Evolutionary conservation across 257 asterid species (phyloP).

Genomic region (Gentiana straminea): DNA sequence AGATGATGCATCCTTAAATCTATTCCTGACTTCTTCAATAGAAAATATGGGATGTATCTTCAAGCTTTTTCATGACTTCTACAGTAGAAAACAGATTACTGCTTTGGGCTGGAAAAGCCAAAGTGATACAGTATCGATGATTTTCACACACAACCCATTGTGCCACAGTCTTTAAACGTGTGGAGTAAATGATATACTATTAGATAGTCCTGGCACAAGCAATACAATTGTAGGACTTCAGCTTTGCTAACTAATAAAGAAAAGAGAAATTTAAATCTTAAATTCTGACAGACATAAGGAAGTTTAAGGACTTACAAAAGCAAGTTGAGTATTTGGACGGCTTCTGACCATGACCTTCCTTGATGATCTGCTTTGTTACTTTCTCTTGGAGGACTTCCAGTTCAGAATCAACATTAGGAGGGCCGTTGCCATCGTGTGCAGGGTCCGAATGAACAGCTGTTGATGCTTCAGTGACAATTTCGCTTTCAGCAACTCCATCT

Average conservation of each 20-base stretch:
- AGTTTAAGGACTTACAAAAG: constrained; percentile 52
- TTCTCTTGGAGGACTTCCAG: constrained; percentile 80
- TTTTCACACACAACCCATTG: no score
- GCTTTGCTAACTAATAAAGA: neutral
- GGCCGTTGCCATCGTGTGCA: constrained; percentile 52
- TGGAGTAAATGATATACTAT: neutral
- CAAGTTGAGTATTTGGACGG: constrained; percentile 95
- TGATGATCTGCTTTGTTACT: constrained; percentile 76
- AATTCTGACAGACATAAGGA: constrained; percentile 4
- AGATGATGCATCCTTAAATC: no score
- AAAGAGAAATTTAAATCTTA: neutral
- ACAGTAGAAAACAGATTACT: no score
- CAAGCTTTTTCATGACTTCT: no score
- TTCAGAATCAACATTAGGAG: constrained; percentile 68
- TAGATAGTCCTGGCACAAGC: neutral
- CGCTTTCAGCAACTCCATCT: constrained; percentile 44
- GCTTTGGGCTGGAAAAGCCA: no score
- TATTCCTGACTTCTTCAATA: no score
- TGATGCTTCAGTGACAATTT: constrained; percentile 59
- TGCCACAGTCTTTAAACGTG: no score
- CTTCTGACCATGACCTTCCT: constrained; percentile 89
- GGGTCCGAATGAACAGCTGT: constrained; percentile 70
- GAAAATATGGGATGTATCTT: no score
- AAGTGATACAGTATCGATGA: no score
- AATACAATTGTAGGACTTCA: constrained; percentile 3